Base-by-base conservation (phyloP, 768 basidiomycete species). In the Hygrophoropsis aurantiaca region DNA sequence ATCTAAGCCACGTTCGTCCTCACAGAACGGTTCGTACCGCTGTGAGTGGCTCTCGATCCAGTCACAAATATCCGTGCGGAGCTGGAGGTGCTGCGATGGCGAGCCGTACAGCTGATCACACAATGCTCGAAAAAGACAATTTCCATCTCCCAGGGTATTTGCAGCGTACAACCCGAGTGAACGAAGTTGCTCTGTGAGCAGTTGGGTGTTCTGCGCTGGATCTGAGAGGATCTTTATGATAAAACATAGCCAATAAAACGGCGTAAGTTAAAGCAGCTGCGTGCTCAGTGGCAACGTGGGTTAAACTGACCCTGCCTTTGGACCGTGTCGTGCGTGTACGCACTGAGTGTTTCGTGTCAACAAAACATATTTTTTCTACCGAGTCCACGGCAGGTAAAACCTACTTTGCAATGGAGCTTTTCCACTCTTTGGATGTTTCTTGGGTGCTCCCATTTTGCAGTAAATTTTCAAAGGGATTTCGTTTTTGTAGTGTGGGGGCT, bases 51-150 rank as follows among this genome's bases (percentile, higher is more conserved):
- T 54, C 46, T 79, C 79, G 45, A 94, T 85, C 82, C 87, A 92
- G 59, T 89, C 83, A 66, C 90, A 94, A 34, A 94, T 83, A 30
- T 88, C 81, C 53, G 75, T 66, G 39, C 93, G 75, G 19, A 94
- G 74, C 47, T 80, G 75, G 30, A 74, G 66, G 54, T 95, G 92
- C 44, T 76, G 72, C 11, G 81, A 76, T 11, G 84, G 81, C 3
- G 85, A 75, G 50, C 93, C 93, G 55, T 85, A 82, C 15, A 92
- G 73, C 64, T 95, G 93, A 68, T 95, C 93, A 38, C 86, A 84
- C 45, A 94, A 75, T 0, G 93, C 90, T 38, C 92, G 85, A 68
- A 94, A 97, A 53, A 97, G 80, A 67, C 93, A 97, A 69, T 94
- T 95, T 39, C 94, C 93, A 66, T 95, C 89, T 42, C 90, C 92